Evolutionary conservation across 2,329 filamentous ascomycete genomes (phyloP), one percentile per base, ranked within the genome.

Genomic region (Neofusicoccum ribis): DNA sequence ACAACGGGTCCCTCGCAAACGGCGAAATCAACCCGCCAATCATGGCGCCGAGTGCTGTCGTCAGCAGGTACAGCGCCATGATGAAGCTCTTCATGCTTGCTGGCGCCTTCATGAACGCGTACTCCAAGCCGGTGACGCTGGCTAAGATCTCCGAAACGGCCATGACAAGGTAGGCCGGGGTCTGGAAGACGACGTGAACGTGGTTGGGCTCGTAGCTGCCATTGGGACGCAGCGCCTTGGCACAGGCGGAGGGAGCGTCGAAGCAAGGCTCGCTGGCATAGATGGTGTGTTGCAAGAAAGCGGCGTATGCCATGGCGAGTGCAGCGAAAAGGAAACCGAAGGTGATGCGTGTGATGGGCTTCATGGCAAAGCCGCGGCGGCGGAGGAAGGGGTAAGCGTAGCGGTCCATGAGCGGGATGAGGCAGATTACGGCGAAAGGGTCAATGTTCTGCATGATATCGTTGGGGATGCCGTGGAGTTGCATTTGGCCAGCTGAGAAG

Each of bases 1-100:
- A 83, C 69, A 86, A 82, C 23, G 89, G 89, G 72, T 92, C 86
- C 65, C 83, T 83, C 6, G 86, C 84, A 5, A 82, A 77, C 0
- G 88, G 86, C 1, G 86, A 83, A 12, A 91, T 78, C 2, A 88
- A 84, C 69, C 88, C 85, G 2, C 85, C 86, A 23, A 92, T 77
- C 37, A 84, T 85, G 1, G 85, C 82, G 3, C 85, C 85, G 50
- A 86, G 81, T 3, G 86, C 87, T 51, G 80, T 85, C 44, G 85
- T 88, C 67, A 89, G 81, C 65, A 88, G 80, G 70, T 85, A 88
- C n/a, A 89, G 72, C 81, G 82, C 74, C 77, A 81, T 81, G 65
- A 83, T 78, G 67, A 83, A 81, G 5, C 76, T 79, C 70, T 82
- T 82, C 81, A 83, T 82, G 46, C 72, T 76, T 44, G 77, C 72